Evolutionary conservation across 1,284 basidiomycete genomes (phyloP).

Genomic region (Sphagnurus paluster): DNA sequence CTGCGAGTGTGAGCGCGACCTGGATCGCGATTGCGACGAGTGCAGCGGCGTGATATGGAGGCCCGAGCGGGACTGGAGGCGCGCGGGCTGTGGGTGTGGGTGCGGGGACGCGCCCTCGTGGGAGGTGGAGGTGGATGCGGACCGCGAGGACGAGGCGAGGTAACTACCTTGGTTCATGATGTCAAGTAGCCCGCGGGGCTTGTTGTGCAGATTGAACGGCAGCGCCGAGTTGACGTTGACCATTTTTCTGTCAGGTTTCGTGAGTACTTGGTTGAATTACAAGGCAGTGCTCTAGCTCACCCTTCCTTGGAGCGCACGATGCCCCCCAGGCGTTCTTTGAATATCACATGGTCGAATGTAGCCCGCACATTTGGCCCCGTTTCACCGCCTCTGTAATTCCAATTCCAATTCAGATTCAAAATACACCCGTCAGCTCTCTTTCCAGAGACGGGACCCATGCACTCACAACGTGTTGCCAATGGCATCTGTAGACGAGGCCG

Average conservation of each 20-base stretch:
- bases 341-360: constrained; percentile 10
- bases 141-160: constrained; percentile 17
- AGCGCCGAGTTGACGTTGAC: constrained; percentile 20
- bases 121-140: constrained; percentile 18
- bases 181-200: constrained; percentile 13
- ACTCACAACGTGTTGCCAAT: constrained; percentile 4
- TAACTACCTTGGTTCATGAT: constrained; percentile 12
- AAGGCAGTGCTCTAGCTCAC: constrained; percentile 6
- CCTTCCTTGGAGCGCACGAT: constrained; percentile 23
- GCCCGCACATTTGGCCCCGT: constrained; percentile 1
- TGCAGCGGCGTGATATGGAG: constrained; percentile 11
- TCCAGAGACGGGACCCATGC: not conserved
- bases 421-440: not conserved
- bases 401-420: not conserved
- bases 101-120: constrained; percentile 15
- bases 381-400: no score
- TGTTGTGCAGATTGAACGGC: constrained; percentile 21
- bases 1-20: constrained; percentile 7
- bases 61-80: constrained; percentile 10
- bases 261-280: not conserved
- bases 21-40: constrained; percentile 10
- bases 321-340: constrained; percentile 14
- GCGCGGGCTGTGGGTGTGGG: not conserved
- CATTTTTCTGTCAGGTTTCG: constrained; percentile 14
- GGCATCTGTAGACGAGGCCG: constrained; percentile 13